phyloP scores from a whole-genome alignment of 257 asterid genomes.

The Anisodus tanguticus region DNA sequence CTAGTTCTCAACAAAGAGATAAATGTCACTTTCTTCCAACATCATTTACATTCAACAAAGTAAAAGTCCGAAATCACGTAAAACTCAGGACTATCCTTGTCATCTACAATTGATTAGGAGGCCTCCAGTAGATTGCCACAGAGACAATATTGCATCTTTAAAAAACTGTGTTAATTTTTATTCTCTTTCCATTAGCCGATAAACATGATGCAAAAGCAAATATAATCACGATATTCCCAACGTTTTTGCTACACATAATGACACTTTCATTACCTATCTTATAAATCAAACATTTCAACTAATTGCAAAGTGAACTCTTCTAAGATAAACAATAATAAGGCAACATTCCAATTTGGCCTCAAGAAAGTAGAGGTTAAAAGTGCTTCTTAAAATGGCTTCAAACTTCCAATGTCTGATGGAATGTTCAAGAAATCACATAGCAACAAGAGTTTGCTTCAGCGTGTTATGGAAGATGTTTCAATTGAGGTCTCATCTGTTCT shows the following conservation, averaged over 20 bases:
- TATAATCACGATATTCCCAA: background rate
- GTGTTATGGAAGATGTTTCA: background rate
- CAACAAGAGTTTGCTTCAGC: background rate
- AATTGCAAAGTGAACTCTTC: background rate
- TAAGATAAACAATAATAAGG: background rate
- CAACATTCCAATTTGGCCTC: background rate
- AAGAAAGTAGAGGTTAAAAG: background rate
- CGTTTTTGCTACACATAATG: background rate
- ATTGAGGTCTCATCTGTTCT: too few relatives aligned
- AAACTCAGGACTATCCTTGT: too few relatives aligned
- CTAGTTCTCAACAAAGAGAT: background rate
- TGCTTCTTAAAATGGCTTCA: background rate
- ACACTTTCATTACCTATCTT: background rate
- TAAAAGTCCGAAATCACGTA: background rate
- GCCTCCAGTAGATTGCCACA: background rate
- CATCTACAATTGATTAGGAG: background rate
- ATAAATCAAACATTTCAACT: too few relatives aligned
- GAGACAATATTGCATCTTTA: background rate
- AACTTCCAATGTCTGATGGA: background rate
- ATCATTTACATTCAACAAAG: constrained; percentile 32
- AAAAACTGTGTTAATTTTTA: background rate
- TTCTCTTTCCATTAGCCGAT: background rate
- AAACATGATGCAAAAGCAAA: background rate
- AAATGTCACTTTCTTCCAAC: constrained; percentile 27
- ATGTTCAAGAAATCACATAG: background rate